Percentiles rank a stretch among this genome's conserved stretches.
Conservation (phyloP, 176 grass and related monocot species). For the Triticum turgidum region DNA sequence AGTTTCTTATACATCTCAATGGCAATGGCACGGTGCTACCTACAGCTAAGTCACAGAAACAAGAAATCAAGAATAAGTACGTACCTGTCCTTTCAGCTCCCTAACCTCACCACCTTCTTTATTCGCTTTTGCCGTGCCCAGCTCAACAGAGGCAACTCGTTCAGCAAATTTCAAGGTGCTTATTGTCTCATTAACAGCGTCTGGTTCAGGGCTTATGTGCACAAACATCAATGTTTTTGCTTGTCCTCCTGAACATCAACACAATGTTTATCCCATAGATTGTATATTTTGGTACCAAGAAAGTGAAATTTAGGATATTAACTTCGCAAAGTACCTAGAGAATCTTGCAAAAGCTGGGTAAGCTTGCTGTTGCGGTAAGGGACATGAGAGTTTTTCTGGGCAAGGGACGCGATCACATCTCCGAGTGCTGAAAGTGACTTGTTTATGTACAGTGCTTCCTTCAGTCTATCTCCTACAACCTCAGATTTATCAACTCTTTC, state of each 20-base stretch:
- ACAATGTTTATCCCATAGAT: constrained; percentile 24
- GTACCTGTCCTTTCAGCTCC: constrained; percentile 86
- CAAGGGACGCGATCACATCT: constrained; percentile 86
- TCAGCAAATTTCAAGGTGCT: constrained; percentile 95
- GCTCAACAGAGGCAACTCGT: constrained; percentile 79
- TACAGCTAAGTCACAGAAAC: constrained; percentile 9
- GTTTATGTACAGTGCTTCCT: constrained; percentile 93
- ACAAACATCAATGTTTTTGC: constrained; percentile 97
- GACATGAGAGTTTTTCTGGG: constrained; percentile 79
- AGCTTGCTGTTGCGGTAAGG: constrained; percentile 97
- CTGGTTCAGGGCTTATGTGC: constrained; percentile 78
- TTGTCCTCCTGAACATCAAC: constrained; percentile 74
- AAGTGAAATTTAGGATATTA: constrained; percentile 18
- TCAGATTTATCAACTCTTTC: constrained; percentile 93
- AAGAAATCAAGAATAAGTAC: not conserved
- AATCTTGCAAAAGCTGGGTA: constrained; percentile 93
- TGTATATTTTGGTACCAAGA: constrained; percentile 15
- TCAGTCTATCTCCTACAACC: constrained; percentile 77
- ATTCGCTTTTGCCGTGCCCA: constrained; percentile 63
- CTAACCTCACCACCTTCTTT: constrained; percentile 75
- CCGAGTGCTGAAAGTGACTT: constrained; percentile 89
- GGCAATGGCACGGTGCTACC: not conserved
- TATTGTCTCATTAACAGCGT: constrained; percentile 61
- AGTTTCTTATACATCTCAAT: constrained; percentile 25
- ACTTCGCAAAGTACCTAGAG: constrained; percentile 53